Conservation (phyloP, 306 rosid species). For the Herpetospermum pedunculosum region DNA sequence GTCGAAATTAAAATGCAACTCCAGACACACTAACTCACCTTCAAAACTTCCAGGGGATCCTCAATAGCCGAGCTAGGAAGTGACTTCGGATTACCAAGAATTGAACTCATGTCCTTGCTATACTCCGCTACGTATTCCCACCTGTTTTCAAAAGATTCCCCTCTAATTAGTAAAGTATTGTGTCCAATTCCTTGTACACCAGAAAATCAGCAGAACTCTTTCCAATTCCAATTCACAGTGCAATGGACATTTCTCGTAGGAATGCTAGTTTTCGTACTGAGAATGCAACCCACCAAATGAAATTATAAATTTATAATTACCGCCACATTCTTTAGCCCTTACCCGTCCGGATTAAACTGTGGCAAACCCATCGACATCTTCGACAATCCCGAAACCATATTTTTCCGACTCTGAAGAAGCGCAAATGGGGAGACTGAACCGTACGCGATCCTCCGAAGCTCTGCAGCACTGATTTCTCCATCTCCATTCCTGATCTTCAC, state of each 20-base stretch:
- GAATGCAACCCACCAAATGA: background rate
- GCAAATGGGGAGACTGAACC: constrained; percentile 83
- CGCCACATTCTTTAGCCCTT: background rate
- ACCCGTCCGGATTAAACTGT: constrained; percentile 66
- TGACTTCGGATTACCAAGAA: constrained; percentile 45
- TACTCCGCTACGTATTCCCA: constrained; percentile 83
- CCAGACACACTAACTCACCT: constrained; percentile 29
- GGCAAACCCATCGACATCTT: constrained; percentile 37
- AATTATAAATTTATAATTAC: background rate
- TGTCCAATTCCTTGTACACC: no score
- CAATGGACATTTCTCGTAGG: background rate
- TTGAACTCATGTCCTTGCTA: constrained; percentile 65
- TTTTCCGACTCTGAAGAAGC: constrained; percentile 68
- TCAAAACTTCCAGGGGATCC: constrained; percentile 34
- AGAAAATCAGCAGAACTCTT: background rate
- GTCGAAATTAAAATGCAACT: background rate
- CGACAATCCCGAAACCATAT: constrained; percentile 33
- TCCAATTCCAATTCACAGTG: background rate
- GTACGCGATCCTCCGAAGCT: constrained; percentile 61
- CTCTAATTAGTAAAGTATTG: constrained; percentile 1
- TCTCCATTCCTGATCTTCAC: constrained; percentile 52
- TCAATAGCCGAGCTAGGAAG: constrained; percentile 41
- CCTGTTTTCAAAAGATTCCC: constrained; percentile 26
- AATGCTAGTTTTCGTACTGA: background rate
- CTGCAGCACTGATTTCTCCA: constrained; percentile 40